Evolutionary conservation across 2,329 filamentous ascomycete genomes (phyloP).

Genomic region (Claviceps capensis): DNA sequence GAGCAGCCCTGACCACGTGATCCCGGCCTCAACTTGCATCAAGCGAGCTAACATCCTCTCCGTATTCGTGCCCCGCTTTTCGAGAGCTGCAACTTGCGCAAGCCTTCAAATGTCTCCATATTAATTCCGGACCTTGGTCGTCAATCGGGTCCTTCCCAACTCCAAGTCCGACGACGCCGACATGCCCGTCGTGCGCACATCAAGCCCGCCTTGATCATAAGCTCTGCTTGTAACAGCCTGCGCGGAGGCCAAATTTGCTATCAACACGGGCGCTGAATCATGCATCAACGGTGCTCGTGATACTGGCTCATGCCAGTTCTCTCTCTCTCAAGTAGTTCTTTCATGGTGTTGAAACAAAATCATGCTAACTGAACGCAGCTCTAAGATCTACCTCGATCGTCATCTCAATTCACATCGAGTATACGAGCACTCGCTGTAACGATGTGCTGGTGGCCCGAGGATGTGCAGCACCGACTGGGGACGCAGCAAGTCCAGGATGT

Average conservation of each 20-base stretch:
- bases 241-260: neutral
- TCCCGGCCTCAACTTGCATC: neutral
- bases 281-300: neutral
- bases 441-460: neutral
- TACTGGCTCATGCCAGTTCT: neutral
- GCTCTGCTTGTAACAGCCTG: neutral
- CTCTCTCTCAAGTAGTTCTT: neutral
- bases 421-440: neutral
- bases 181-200: neutral
- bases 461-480: neutral
- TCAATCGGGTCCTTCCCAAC: neutral
- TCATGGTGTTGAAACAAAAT: neutral
- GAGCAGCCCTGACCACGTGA: constrained; percentile 26
- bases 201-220: neutral
- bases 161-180: neutral
- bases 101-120: neutral
- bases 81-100: neutral
- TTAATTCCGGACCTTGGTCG: neutral
- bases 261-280: neutral
- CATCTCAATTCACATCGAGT: neutral
- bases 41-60: constrained; percentile 4
- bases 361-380: constrained; percentile 2
- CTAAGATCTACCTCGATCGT: neutral
- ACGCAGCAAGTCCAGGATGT: constrained; percentile 1
- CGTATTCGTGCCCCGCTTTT: neutral